A percentile compares a stretch with the other conserved stretches of the same genome.
Conservation (phyloP, 2,329 filamentous ascomycete genomes). For the Dryadomyces quercus-mongolicae region DNA sequence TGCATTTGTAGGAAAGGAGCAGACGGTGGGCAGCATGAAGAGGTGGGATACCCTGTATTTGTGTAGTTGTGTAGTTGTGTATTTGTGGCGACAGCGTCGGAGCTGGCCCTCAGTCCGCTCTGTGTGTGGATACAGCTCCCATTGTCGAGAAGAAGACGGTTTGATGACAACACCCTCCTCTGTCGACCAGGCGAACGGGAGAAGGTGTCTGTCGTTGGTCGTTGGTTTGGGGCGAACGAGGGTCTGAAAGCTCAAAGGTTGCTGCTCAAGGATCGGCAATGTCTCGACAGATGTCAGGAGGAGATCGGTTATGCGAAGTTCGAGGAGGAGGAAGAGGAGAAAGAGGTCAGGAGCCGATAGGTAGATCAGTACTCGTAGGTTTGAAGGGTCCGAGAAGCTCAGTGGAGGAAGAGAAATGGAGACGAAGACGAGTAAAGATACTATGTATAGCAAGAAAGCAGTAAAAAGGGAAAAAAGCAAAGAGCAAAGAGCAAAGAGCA, state of each 20-base stretch:
- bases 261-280: too few species aligned
- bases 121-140: conserved; percentile 2
- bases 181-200: not conserved
- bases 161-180: not conserved
- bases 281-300: not conserved
- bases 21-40: not conserved
- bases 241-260: too few species aligned
- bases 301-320: not conserved
- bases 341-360: not conserved
- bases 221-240: not conserved
- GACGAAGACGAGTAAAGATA: not conserved
- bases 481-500: not conserved
- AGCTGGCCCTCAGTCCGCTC: not conserved
- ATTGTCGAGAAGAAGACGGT: not conserved
- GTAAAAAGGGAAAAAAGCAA: not conserved
- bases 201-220: not conserved
- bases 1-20: conserved; percentile 13
- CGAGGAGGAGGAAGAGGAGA: not conserved
- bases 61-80: too few species aligned
- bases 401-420: not conserved
- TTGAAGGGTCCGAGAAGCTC: not conserved
- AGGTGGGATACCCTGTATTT: not conserved
- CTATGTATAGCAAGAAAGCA: too few species aligned
- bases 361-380: not conserved
- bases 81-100: not conserved